Base-by-base conservation (phyloP, 2,329 filamentous ascomycete genomes). In the Corynespora cassiicola region DNA sequence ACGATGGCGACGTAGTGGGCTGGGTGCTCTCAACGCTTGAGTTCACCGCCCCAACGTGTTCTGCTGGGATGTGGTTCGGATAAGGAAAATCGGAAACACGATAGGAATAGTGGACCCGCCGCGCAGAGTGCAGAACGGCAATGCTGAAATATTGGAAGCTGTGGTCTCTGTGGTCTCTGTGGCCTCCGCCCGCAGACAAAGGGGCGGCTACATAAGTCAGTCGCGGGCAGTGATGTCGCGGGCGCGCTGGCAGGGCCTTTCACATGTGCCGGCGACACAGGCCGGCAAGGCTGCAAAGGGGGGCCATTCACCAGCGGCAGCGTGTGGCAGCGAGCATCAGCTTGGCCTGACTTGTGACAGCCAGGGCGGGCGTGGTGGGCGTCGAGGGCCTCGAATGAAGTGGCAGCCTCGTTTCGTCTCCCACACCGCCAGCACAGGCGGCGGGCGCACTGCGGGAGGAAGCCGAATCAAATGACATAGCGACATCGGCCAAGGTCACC, bases 391-490 rank as follows among this genome's bases (percentile, higher is more conserved):
- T 44, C 56, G 52, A 50, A 52, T 43, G 37, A 32, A 45, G 34
- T 47, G 45, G 45, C 56, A 65, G 60, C 60, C 60, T 64, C 56
- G 56, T 58, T 33, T 49, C 42, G 24, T 40, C 36, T 30, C 42
- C 46, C 47, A 45, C 49, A 52, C 43, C 43, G 40, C 47, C 47
- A 42, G 53, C 58, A 58, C 50, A 35, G 54, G 40, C 49, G n/a
- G n/a, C n/a, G n/a, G n/a, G n/a, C n/a, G n/a, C n/a, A n/a, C n/a
- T 34, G 40, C 55, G 54, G 53, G 45, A 54, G 46, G 43, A 55
- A 56, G n/a, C 46, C 60, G 56, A 64, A 63, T 65, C 59, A 65
- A 39, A 45, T 39, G 33, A 32, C 30, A 45, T 52, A 52, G 54
- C 59, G 59, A 58, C 47, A 53, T 63, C 49, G 54, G 54, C 47